Conservation (phyloP, 306 rosid species). For the Cucurbita argyrosperma region DNA sequence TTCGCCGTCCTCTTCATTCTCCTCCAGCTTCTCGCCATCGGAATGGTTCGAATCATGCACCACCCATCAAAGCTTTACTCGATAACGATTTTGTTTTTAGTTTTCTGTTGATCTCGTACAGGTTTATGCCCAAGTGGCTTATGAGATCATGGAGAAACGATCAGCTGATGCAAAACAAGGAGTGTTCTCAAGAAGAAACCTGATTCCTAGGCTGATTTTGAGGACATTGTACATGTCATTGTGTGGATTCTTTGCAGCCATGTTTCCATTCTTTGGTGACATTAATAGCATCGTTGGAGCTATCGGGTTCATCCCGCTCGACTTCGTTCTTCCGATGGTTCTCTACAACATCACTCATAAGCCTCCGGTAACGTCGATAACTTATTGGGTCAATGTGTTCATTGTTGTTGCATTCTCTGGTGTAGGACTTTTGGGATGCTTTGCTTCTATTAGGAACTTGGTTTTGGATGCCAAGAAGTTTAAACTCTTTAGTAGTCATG, state of each 20-base stretch:
- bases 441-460: conserved; percentile 71
- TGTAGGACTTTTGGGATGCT: conserved; percentile 64
- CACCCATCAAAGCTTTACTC: not conserved
- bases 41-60: conserved; percentile 26
- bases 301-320: conserved; percentile 82
- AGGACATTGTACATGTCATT: conserved; percentile 56
- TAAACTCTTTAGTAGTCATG: conserved; percentile 59
- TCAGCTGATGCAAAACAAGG: conserved; percentile 78
- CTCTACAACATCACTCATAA: conserved; percentile 73
- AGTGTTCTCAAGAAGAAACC: conserved; percentile 64
- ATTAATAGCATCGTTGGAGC: conserved; percentile 80
- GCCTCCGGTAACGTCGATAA: conserved; percentile 47
- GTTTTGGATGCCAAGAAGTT: conserved; percentile 65
- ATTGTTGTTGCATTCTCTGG: conserved; percentile 65
- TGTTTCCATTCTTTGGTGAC: conserved; percentile 95
- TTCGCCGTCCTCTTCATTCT: conserved; percentile 68
- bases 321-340: conserved; percentile 87
- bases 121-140: conserved; percentile 99
- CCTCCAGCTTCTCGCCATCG: conserved; percentile 91
- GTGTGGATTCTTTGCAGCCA: conserved; percentile 78
- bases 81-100: not conserved
- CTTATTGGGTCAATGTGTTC: conserved; percentile 57
- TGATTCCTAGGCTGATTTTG: conserved; percentile 64
- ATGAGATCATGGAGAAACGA: conserved; percentile 81
- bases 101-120: conserved; percentile 8